Base-by-base conservation (phyloP, 306 rosid species). In the Abrus precatorius region DNA sequence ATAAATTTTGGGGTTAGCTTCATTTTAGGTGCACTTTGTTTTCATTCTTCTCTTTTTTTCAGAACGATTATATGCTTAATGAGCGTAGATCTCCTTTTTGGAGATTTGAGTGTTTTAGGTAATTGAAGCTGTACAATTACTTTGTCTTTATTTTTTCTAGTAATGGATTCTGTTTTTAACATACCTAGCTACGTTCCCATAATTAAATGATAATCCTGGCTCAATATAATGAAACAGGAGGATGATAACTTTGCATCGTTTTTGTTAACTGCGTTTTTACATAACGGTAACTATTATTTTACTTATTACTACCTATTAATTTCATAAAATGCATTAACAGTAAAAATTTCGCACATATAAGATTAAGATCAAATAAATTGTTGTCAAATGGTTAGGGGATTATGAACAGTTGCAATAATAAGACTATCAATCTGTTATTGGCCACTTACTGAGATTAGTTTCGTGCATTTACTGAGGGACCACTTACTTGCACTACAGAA, bases 1-100 rank as follows among this genome's bases (percentile, higher is more conserved):
- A 77, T 74, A 81, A 77, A 61, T 83, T 88, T 81, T 78, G 88
- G 43, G 76, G 73, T 45, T 76, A 76, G 88, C 72, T 82, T 53
- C 52, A 34, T 34, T 70, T 33, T 82, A 75, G 86, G 86, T 75
- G 79, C 75, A 74, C 65, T 78, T 76, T 13, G 47, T 44, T 59
- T 77, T 52, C 62, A 34, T 56, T 70, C 44, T 28, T 54, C 28
- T 63, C 10, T 29, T 38, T 40, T 33, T 63, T 1, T 38, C 7
- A 20, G 38, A 53, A 73, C 47, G 52, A 55, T 71, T 41, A 55
- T 69, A 70, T 47, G 69, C 72, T 53, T 60, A 47, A 59, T 60
- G 78, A 52, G 53, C 61, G 86, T 80, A 67, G 85, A 59, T 70
- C 50, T 67, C 68, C 73, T 79, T 48, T 14, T 33, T 82, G 66